These are phyloP conservation scores for Suillus plorans DNA, from an alignment of 768 basidiomycete species.

Conservation along the genomic window DNA sequence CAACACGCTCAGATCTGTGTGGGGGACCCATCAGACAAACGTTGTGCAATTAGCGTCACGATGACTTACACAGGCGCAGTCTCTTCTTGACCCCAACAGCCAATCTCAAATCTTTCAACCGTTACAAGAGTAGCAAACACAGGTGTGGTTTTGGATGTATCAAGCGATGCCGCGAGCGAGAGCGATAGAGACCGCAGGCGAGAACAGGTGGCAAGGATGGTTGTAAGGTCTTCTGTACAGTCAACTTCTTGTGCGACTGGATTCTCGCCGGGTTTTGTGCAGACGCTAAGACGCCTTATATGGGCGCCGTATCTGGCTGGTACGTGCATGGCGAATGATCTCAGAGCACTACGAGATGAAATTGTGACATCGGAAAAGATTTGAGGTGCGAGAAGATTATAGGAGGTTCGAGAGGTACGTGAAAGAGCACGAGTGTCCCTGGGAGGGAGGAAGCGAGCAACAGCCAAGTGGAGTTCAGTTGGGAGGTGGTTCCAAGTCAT, in stretches of 20 bases:
- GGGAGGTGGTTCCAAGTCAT: slow-evolving; percentile 58
- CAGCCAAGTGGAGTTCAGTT: slow-evolving; percentile 60
- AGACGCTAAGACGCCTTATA: slow-evolving; percentile 49
- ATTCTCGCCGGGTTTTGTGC: slow-evolving; percentile 36
- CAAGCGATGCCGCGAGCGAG: slow-evolving; percentile 27
- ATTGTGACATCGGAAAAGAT: slow-evolving; percentile 61
- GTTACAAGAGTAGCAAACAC: slow-evolving; percentile 23
- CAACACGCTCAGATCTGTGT: slow-evolving; percentile 53
- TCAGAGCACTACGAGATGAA: slow-evolving; percentile 43
- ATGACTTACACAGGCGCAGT: slow-evolving; percentile 37
- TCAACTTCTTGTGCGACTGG: slow-evolving; percentile 27
- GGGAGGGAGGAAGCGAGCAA: slow-evolving; percentile 50
- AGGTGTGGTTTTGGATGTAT: slow-evolving; percentile 15
- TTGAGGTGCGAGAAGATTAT: slow-evolving; percentile 54
- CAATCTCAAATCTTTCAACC: slow-evolving; percentile 19
- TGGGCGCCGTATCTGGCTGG: slow-evolving; percentile 53
- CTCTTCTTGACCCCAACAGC: slow-evolving; percentile 33
- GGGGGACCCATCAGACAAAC: background rate
- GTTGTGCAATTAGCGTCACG: slow-evolving; percentile 6
- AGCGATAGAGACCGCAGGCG: slow-evolving; percentile 36
- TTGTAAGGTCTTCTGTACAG: slow-evolving; percentile 47
- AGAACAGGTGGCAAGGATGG: slow-evolving; percentile 49
- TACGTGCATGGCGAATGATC: slow-evolving; percentile 54
- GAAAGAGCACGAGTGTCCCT: slow-evolving; percentile 49
- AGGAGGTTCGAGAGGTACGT: slow-evolving; percentile 47